phyloP scores from a whole-genome alignment of 192 early-diverging fungal species.

The Mortierella claussenii region DNA sequence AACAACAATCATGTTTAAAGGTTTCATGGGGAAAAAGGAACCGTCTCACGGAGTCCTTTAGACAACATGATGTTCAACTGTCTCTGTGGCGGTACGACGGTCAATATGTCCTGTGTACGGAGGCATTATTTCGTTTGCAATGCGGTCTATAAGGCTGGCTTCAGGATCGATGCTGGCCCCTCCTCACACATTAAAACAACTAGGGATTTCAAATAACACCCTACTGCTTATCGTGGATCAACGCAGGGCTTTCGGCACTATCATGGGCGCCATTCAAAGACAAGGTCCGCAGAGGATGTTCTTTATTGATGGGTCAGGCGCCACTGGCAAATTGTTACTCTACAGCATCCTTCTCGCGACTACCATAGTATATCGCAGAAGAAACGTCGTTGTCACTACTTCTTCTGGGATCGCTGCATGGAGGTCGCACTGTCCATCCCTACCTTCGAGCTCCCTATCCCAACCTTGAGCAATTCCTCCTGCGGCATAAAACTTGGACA shows the following conservation, averaged over 20 bases:
- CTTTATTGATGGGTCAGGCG: constrained; percentile 40
- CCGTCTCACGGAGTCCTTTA: too few species aligned
- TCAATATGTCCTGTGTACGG: too few species aligned
- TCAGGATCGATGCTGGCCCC: too few species aligned
- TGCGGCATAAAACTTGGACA: constrained; percentile 14
- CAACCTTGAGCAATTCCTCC: not conserved
- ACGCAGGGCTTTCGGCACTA: not conserved
- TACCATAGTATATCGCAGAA: not conserved
- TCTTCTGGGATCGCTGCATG: constrained; percentile 45
- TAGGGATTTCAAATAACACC: not conserved
- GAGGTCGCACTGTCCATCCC: constrained; percentile 40
- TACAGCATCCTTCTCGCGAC: constrained; percentile 26
- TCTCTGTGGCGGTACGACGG: too few species aligned
- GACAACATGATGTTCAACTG: too few species aligned
- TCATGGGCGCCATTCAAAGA: not conserved
- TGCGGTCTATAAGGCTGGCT: too few species aligned
- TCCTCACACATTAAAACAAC: too few species aligned
- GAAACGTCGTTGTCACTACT: constrained; percentile 26
- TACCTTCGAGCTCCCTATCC: constrained; percentile 41
- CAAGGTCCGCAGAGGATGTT: not conserved
- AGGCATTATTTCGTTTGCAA: too few species aligned
- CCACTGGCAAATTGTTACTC: constrained; percentile 32
- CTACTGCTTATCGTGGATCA: not conserved
- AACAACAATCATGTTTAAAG: too few species aligned
- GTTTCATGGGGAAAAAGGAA: too few species aligned